Evolutionary conservation across 2,329 filamentous ascomycete species (phyloP).

Genomic region (Geoglossum cookeanum): DNA sequence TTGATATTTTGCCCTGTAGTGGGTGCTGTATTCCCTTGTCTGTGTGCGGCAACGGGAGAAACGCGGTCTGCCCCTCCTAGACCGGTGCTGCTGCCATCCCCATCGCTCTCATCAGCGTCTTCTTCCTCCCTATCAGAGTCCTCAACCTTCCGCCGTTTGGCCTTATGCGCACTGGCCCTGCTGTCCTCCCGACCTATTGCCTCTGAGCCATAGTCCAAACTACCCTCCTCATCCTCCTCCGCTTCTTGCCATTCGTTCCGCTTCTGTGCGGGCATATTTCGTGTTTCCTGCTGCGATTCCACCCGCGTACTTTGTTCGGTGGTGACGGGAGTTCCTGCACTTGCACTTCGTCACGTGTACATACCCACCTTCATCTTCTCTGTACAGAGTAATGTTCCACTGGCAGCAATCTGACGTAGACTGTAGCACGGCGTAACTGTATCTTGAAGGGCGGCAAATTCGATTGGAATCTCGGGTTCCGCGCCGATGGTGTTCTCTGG

Average conservation of each 20-base stretch:
- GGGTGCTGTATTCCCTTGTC: background rate
- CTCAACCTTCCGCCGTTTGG: constrained; percentile 37
- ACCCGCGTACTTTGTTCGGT: no score
- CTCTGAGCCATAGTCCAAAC: constrained; percentile 45
- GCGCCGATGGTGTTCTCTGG: no score
- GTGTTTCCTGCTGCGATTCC: background rate
- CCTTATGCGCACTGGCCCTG: constrained; percentile 18
- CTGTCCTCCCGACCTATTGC: constrained; percentile 46
- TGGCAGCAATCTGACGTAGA: no score
- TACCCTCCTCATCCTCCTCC: constrained; percentile 22
- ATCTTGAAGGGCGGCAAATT: background rate
- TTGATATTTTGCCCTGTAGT: constrained; percentile 8
- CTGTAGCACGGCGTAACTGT: no score
- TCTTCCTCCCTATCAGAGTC: constrained; percentile 20
- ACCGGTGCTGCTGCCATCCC: constrained; percentile 7
- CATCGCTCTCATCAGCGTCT: constrained; percentile 5
- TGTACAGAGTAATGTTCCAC: no score
- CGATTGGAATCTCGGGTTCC: background rate
- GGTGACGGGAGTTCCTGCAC: no score
- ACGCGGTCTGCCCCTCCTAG: constrained; percentile 1
- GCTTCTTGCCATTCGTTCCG: constrained; percentile 52
- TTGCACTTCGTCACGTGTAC: background rate
- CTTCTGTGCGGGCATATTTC: constrained; percentile 45
- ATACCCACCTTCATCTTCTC: no score
- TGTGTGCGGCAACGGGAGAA: background rate